A percentile compares a stretch with the other conserved stretches of the same genome.
Evolutionary conservation across 768 basidiomycete genomes (phyloP).

Genomic region (Xanthoconium purpureum): DNA sequence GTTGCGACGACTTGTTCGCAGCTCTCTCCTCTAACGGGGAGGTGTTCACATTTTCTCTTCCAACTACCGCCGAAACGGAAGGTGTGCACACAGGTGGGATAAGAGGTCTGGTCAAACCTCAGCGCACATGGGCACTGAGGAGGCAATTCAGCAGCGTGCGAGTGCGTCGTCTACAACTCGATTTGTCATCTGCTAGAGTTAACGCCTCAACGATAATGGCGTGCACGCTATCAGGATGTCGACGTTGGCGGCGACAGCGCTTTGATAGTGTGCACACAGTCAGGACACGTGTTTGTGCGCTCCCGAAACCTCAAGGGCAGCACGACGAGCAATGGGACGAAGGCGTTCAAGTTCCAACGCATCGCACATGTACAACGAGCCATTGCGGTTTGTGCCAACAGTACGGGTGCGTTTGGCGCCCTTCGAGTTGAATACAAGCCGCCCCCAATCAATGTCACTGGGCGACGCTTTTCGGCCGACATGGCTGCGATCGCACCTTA

Average conservation of each 20-base stretch:
- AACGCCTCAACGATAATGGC: not conserved
- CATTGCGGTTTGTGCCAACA: constrained; percentile 78
- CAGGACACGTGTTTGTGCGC: constrained; percentile 91
- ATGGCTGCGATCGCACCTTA: constrained; percentile 68
- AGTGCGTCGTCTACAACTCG: constrained; percentile 36
- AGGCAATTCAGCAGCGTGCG: constrained; percentile 84
- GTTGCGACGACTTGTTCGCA: constrained; percentile 77
- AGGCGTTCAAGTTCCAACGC: constrained; percentile 74
- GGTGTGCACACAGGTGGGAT: constrained; percentile 18
- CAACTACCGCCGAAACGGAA: constrained; percentile 33
- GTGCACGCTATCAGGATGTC: constrained; percentile 57
- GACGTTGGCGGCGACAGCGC: constrained; percentile 85
- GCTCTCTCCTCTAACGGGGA: constrained; percentile 87
- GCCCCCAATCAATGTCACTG: constrained; percentile 49
- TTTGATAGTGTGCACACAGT: constrained; percentile 89
- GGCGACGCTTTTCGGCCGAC: constrained; percentile 62
- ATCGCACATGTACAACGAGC: constrained; percentile 84
- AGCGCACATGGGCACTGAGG: constrained; percentile 86
- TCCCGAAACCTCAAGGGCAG: constrained; percentile 44
- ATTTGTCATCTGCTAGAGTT: not conserved
- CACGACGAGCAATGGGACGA: constrained; percentile 31
- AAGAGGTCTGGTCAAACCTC: constrained; percentile 57
- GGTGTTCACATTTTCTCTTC: constrained; percentile 74
- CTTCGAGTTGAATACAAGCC: constrained; percentile 71
- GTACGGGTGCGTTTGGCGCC: constrained; percentile 85